Evolutionary conservation across 2,329 filamentous ascomycete genomes (phyloP).

Genomic region (Microsporum ferrugineum): DNA sequence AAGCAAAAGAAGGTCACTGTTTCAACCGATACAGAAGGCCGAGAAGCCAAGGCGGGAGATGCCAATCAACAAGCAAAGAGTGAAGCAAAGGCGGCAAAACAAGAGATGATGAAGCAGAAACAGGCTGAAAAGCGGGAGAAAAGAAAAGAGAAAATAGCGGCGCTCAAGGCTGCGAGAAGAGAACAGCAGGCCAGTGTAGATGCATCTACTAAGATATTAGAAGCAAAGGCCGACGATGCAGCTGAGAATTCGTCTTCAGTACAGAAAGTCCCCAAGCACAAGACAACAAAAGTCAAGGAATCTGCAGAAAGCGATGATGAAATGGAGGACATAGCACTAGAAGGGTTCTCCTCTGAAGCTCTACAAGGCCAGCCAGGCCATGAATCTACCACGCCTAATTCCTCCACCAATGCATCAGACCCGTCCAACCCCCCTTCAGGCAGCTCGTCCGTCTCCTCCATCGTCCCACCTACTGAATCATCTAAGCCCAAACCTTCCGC

Average conservation of each 20-base stretch:
- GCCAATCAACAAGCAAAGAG: background rate
- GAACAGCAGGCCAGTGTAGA: slow-evolving; percentile 4
- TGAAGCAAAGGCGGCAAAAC: slow-evolving; percentile 12
- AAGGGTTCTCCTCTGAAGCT: slow-evolving; percentile 39
- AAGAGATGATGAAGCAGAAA: slow-evolving; percentile 18
- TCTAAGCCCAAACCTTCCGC: slow-evolving; percentile 10
- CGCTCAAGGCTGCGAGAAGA: background rate
- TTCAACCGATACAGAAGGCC: background rate
- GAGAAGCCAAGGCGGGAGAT: slow-evolving; percentile 12
- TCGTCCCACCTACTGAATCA: slow-evolving; percentile 36
- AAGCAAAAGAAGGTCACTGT: slow-evolving; percentile 41
- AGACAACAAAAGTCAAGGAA: slow-evolving; percentile 17
- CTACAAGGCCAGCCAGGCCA: slow-evolving; percentile 22
- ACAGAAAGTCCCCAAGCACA: background rate
- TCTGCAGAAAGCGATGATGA: slow-evolving; percentile 18
- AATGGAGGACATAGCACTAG: slow-evolving; percentile 35
- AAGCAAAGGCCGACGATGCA: slow-evolving; percentile 17
- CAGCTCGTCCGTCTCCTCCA: slow-evolving; percentile 59
- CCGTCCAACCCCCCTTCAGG: slow-evolving; percentile 39
- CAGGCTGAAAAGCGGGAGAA: slow-evolving; percentile 12
- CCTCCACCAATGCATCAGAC: slow-evolving; percentile 40
- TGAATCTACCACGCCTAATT: slow-evolving; percentile 33
- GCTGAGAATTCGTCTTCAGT: slow-evolving; percentile 14
- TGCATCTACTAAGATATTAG: slow-evolving; percentile 11
- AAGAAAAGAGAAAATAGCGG: slow-evolving; percentile 17